phyloP scores from a whole-genome alignment of 768 basidiomycete species.

The Pleurotus giganteus region DNA sequence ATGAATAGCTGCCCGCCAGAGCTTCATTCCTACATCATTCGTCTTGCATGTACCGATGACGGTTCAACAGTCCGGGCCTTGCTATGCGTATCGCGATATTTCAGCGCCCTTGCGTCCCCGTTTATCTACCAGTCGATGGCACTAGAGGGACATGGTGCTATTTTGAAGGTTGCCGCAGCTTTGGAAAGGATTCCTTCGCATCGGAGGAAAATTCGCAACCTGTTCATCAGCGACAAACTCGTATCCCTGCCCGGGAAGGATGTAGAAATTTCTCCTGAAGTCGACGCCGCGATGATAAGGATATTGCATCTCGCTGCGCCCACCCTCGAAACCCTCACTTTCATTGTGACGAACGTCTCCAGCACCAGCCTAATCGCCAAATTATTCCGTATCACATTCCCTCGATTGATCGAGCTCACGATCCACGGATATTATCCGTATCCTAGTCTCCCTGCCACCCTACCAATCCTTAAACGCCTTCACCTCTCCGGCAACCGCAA shows the following conservation, averaged over 20 bases:
- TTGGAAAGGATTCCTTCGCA: conserved; percentile 33
- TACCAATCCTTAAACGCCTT: conserved; percentile 39
- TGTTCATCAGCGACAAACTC: conserved; percentile 39
- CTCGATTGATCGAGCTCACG: conserved; percentile 37
- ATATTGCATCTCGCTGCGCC: conserved; percentile 37
- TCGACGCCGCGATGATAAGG: conserved; percentile 22
- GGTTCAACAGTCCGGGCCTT: conserved; percentile 35
- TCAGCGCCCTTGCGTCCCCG: conserved; percentile 33
- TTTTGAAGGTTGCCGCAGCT: conserved; percentile 23
- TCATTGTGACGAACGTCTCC: conserved; percentile 31
- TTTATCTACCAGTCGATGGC: conserved; percentile 40
- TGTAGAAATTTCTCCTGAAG: conserved; percentile 6
- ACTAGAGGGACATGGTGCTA: conserved; percentile 25
- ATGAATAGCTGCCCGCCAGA: conserved; percentile 42
- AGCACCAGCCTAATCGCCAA: conserved; percentile 39
- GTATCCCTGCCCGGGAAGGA: conserved; percentile 10
- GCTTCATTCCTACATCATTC: conserved; percentile 42
- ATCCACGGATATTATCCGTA: conserved; percentile 51
- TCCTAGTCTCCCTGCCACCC: conserved; percentile 30
- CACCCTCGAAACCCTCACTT: conserved; percentile 38
- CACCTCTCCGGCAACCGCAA: conserved; percentile 50
- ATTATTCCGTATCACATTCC: conserved; percentile 41
- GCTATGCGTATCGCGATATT: conserved; percentile 37
- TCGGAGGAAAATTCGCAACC: conserved; percentile 37
- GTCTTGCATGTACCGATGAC: conserved; percentile 39